A percentile compares a stretch with the other conserved stretches of the same genome.
These are phyloP conservation scores for Kazachstania africana DNA, from an alignment of 805 yeast species.

Conservation along the genomic window DNA sequence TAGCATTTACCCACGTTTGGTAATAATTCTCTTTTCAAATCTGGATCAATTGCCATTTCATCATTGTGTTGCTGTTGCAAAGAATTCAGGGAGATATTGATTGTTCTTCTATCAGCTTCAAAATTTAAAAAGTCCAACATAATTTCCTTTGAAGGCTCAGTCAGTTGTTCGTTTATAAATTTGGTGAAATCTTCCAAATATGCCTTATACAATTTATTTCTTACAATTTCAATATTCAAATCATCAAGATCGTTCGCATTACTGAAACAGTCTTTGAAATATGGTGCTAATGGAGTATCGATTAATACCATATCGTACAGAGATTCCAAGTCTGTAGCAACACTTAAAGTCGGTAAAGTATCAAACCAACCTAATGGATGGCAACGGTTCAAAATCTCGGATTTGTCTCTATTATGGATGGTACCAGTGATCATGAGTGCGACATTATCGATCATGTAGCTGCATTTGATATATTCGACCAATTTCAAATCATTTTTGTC, in stretches of 20 bases:
- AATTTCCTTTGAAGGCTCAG: slow-evolving; percentile 67
- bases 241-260: slow-evolving; percentile 85
- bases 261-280: slow-evolving; percentile 81
- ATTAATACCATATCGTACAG: slow-evolving; percentile 83
- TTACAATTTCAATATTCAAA: slow-evolving; percentile 84
- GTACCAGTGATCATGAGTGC: slow-evolving; percentile 95
- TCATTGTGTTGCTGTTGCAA: slow-evolving; percentile 30
- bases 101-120: slow-evolving; percentile 92
- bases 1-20: slow-evolving; percentile 77
- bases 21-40: slow-evolving; percentile 60
- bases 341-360: slow-evolving; percentile 86
- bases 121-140: slow-evolving; percentile 71
- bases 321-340: slow-evolving; percentile 91
- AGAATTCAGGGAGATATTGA: slow-evolving; percentile 85
- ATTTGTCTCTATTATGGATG: slow-evolving; percentile 83
- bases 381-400: slow-evolving; percentile 79
- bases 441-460: slow-evolving; percentile 97
- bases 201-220: slow-evolving; percentile 86
- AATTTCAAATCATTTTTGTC: slow-evolving; percentile 65
- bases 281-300: slow-evolving; percentile 96
- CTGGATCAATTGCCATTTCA: slow-evolving; percentile 35
- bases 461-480: slow-evolving; percentile 86
- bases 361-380: slow-evolving; percentile 99
- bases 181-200: slow-evolving; percentile 77
- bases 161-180: slow-evolving; percentile 51